phyloP scores from a whole-genome alignment of 148 eudicot genomes.

The Rhododendron williamsianum region DNA sequence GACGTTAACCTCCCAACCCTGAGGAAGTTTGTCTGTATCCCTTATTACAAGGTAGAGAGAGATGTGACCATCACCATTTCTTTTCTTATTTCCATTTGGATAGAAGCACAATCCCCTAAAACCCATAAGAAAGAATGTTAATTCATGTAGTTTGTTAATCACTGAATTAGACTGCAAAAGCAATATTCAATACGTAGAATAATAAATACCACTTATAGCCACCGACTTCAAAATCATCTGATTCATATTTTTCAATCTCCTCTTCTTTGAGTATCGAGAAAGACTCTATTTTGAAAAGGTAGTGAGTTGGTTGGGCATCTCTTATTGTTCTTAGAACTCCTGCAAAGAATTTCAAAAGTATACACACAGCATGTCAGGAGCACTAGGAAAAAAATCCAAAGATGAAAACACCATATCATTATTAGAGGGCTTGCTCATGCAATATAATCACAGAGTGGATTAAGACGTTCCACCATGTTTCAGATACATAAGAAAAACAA shows the following conservation, averaged over 20 bases:
- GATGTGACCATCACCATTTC: slow-evolving; percentile 1
- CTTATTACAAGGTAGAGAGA: slow-evolving; percentile 15
- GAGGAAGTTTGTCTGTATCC: slow-evolving; percentile 1
- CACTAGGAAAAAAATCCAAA: background rate
- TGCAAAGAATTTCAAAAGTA: background rate
- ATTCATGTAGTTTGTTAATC: background rate
- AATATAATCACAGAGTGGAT: background rate
- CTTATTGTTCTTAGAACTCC: slow-evolving; percentile 9
- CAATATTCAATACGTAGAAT: background rate
- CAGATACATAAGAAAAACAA: background rate
- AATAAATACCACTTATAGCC: slow-evolving; percentile 12
- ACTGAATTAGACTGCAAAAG: background rate
- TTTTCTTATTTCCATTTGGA: slow-evolving; percentile 8
- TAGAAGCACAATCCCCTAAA: slow-evolving; percentile 15
- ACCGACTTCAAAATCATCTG: slow-evolving; percentile 14
- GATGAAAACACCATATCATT: background rate
- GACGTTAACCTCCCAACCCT: slow-evolving; percentile 15
- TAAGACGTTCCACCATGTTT: background rate
- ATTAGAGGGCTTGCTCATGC: background rate
- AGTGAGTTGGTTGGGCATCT: slow-evolving; percentile 8
- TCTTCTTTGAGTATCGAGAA: slow-evolving; percentile 4
- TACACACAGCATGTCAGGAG: background rate
- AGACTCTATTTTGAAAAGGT: background rate
- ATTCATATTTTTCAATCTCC: slow-evolving; percentile 4
- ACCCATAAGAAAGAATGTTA: background rate